Base-by-base conservation (phyloP, 2,329 filamentous ascomycete species). In the Fusarium acutatum region DNA sequence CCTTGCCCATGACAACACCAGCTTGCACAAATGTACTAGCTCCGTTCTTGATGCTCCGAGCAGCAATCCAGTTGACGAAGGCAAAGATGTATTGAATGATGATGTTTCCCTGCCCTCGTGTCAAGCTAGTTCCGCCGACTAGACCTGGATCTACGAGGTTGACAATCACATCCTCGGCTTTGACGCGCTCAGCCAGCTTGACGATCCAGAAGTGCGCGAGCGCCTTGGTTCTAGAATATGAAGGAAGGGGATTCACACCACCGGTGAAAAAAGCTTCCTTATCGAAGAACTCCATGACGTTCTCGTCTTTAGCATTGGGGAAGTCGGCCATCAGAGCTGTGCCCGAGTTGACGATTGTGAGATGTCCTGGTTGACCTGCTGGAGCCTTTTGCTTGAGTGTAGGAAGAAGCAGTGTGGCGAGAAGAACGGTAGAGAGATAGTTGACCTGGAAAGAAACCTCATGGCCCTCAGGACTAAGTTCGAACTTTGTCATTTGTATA, bases 101-200 rank as follows among this genome's bases (percentile, higher is more conserved):
- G 3, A 76, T 60, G 15, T 66, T 64, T 3, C 75, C 65, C 5
- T 84, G 81, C 11, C 20, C 41, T 2, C 83, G 81, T 22, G 75
- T 69, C 7, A 89, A 77, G 1, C 77, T 73, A 0, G 87, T 88
- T 6, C 84, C 85, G 40, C 79, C 82, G 13, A 82, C 79, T 49
- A 82, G 79, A 0, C 84, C 86, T 2, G 87, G 87, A 26, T 86
- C 85, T 3, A 83, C 84, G 4, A 86, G 67, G 59, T 87, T 88
- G 44, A 88, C 77, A 13, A 85, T 68, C 0, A 86, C 82, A 40
- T 86, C 81, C 5, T 85, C 80, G 0, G 82, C 69, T 3, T 78
- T 79, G 1, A 86, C 79, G 26, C 79, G 78, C 22, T 84, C 81
- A 10, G 73, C 76, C 0, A 86, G 70, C 58, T 83, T 82, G 69